Conservation (phyloP, 306 rosid genomes). For the Erythrophleum fordii region DNA sequence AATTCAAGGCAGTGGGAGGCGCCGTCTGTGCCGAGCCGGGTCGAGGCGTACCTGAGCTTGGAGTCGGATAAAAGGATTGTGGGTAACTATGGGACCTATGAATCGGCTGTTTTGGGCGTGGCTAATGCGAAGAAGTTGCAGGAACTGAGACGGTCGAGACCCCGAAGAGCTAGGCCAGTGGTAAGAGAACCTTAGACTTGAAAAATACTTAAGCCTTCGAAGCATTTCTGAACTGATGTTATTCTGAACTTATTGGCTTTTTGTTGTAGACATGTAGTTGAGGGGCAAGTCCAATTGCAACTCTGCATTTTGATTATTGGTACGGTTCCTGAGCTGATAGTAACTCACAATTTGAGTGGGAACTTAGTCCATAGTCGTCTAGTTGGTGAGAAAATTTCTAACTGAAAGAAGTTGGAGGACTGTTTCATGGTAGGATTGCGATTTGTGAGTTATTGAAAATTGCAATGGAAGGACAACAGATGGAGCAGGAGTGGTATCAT, state of each 20-base stretch:
- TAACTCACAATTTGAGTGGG: neutral
- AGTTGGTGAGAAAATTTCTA: neutral
- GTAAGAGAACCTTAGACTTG: conserved; percentile 40
- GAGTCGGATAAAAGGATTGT: conserved; percentile 74
- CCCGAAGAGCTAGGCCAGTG: conserved; percentile 71
- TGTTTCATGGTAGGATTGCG: neutral
- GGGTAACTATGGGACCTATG: conserved; percentile 76
- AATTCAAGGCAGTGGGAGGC: conserved; percentile 74
- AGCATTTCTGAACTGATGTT: neutral
- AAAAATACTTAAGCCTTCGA: neutral
- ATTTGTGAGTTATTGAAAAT: neutral
- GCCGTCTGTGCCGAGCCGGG: conserved; percentile 52
- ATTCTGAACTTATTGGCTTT: neutral
- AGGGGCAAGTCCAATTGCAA: neutral
- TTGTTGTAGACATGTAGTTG: neutral
- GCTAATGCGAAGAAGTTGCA: conserved; percentile 62
- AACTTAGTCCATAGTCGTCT: neutral
- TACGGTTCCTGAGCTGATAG: neutral
- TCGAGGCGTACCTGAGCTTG: conserved; percentile 70
- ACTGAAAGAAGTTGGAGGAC: neutral
- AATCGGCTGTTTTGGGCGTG: conserved; percentile 80
- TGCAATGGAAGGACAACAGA: neutral
- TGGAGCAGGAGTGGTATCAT: neutral
- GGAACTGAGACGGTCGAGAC: conserved; percentile 73
- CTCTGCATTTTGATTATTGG: neutral